phyloP scores from a whole-genome alignment of 331 rosid species.

The Cydonia oblonga region DNA sequence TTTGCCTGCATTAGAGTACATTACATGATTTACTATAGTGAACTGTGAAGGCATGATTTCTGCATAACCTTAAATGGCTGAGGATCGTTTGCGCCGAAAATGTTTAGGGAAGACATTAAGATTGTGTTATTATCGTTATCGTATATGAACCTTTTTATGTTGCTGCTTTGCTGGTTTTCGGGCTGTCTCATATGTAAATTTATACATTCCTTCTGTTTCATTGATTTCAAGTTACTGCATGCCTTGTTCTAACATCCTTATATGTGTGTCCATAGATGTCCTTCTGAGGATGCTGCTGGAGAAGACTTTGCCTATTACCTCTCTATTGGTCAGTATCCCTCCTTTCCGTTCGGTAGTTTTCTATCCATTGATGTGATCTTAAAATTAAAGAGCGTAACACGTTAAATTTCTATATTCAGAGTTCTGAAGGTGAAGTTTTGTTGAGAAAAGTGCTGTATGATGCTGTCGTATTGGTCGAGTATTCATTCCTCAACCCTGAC shows the following conservation, averaged over 20 bases:
- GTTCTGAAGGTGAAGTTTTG: conserved; percentile 46
- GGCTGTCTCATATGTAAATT: neutral
- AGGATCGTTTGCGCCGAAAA: neutral
- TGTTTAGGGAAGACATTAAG: neutral
- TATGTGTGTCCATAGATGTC: conserved; percentile 32
- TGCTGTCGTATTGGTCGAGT: conserved; percentile 61
- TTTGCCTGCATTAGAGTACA: neutral
- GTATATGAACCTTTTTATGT: neutral
- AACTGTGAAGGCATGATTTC: neutral
- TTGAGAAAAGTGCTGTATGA: conserved; percentile 59
- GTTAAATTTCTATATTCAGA: conserved; percentile 36
- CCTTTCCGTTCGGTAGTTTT: neutral
- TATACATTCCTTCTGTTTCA: neutral
- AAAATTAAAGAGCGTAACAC: neutral
- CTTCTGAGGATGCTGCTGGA: conserved; percentile 51
- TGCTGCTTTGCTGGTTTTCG: neutral
- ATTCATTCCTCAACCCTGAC: conserved; percentile 40
- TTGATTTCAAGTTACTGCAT: neutral
- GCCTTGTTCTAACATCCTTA: conserved; percentile 6
- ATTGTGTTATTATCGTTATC: neutral
- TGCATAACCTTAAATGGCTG: neutral
- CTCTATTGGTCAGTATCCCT: conserved; percentile 37
- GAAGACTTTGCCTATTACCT: conserved; percentile 43
- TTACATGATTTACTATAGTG: neutral
- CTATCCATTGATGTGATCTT: conserved; percentile 1